A percentile compares a stretch with the other conserved stretches of the same genome.
These are phyloP conservation scores for Chrysoporthe austroafricana DNA, from an alignment of 2,329 filamentous ascomycete genomes.

Conservation along the genomic window DNA sequence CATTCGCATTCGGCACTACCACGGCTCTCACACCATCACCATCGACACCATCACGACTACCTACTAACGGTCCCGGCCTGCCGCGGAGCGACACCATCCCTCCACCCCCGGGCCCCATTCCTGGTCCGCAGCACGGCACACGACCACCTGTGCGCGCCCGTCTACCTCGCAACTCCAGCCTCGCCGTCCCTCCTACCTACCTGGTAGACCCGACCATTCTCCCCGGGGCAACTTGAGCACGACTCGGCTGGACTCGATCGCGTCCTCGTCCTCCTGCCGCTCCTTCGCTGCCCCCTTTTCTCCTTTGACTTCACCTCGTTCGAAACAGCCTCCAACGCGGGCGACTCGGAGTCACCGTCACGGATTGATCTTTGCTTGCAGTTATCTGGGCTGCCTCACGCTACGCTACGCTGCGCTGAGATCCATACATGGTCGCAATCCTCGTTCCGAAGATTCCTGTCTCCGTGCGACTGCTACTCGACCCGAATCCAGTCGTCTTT, in stretches of 20 bases:
- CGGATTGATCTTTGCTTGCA: background rate
- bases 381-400: background rate
- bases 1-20: background rate
- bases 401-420: too few species aligned
- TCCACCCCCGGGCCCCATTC: background rate
- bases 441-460: conserved; percentile 2
- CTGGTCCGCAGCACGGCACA: background rate
- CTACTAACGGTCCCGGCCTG: background rate
- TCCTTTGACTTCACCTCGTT: conserved; percentile 2
- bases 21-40: background rate
- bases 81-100: background rate
- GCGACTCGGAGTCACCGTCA: conserved; percentile 6
- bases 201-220: background rate
- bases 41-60: background rate
- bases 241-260: conserved; percentile 14
- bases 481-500: background rate
- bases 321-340: conserved; percentile 15
- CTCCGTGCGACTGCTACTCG: conserved; percentile 9
- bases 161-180: conserved; percentile 3
- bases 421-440: conserved; percentile 8
- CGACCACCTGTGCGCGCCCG: conserved; percentile 2
- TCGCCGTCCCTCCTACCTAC: background rate
- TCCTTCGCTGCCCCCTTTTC: background rate
- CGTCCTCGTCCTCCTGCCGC: conserved; percentile 5
- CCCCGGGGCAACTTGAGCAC: background rate